Base-by-base conservation (phyloP, 306 rosid species). In the Herpetospermum pedunculosum region DNA sequence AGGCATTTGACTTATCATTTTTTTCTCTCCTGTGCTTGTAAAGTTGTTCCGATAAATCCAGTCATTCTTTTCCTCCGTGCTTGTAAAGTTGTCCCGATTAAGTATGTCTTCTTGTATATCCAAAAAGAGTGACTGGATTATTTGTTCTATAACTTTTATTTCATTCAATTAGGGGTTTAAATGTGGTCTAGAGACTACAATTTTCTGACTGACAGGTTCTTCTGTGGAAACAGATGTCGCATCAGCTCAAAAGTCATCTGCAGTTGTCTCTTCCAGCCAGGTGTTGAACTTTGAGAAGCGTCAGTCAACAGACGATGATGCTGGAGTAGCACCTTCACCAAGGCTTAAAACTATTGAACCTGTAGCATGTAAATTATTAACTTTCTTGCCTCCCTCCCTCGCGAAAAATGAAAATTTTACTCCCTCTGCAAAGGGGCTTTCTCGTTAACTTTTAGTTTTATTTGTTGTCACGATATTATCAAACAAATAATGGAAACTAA, bases 341-440 rank as follows among this genome's bases (percentile, higher is more conserved):
- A 81, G 79, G 72, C 81, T 87, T 2, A 88, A 84, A 78, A 87
- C 84, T 41, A 73, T 28, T 49, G 95, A 92, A 74, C 82, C 90
- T 80, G 50, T 72, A 81, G 83, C 96, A 88, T 92, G 97, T 95
- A 89, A 75, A 60, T 83, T 82, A 77, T 62, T 77, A 57, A 80
- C 82, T 81, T 72, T 70, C 54, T 53, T 78, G 74, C 58, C 64
- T 80, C 21, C 6, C 30, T 73, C 35, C 21, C 35, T 38, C 6
- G 2, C 6, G 13, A 38, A 62, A 60, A 60, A 44, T 53, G 34
- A 43, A 46, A 75, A 34, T 1, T 25, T 21, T 11, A 43, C n/a
- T 25, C 18, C 43, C 19, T 75, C 23, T 43, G 7, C 37, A 16
- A 70, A 49, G 35, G 18, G 5, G 18, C 46, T n/a, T 54, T 74